Conservation (phyloP, 2,329 filamentous ascomycete genomes). For the Phialophora chinensis region DNA sequence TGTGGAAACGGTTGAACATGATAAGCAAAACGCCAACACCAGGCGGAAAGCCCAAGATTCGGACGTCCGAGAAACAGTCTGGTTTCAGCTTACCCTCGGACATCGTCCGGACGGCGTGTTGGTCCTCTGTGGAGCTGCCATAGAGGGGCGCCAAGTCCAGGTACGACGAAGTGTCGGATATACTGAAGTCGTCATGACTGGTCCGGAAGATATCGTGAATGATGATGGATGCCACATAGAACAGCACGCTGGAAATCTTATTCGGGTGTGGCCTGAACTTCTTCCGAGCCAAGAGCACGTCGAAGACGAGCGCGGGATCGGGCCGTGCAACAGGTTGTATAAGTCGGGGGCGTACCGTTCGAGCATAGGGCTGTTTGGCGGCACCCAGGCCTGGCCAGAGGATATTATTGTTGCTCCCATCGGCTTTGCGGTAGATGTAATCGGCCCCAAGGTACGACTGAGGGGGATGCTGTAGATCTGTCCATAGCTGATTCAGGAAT, state of each 20-base stretch:
- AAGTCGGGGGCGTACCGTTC: conserved; percentile 65
- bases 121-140: conserved; percentile 68
- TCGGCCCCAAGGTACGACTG: conserved; percentile 51
- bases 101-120: conserved; percentile 67
- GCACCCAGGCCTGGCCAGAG: conserved; percentile 67
- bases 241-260: conserved; percentile 75
- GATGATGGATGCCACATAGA: conserved; percentile 75
- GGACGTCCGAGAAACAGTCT: conserved; percentile 71
- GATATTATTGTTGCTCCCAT: conserved; percentile 60
- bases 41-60: conserved; percentile 69
- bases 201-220: conserved; percentile 71
- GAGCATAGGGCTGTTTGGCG: conserved; percentile 71
- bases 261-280: conserved; percentile 70
- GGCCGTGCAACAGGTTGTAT: conserved; percentile 66
- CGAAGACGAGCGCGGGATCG: conserved; percentile 71
- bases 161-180: conserved; percentile 73
- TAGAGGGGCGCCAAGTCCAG: conserved; percentile 76
- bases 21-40: conserved; percentile 72
- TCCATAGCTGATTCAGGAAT: conserved; percentile 61
- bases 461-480: conserved; percentile 62
- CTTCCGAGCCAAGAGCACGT: conserved; percentile 68
- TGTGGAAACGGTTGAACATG: conserved; percentile 73
- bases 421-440: conserved; percentile 44
- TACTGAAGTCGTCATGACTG: conserved; percentile 65
- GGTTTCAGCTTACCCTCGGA: conserved; percentile 72